These are phyloP conservation scores for Nephelium lappaceum DNA, from an alignment of 345 rosid species.

Conservation along the genomic window DNA sequence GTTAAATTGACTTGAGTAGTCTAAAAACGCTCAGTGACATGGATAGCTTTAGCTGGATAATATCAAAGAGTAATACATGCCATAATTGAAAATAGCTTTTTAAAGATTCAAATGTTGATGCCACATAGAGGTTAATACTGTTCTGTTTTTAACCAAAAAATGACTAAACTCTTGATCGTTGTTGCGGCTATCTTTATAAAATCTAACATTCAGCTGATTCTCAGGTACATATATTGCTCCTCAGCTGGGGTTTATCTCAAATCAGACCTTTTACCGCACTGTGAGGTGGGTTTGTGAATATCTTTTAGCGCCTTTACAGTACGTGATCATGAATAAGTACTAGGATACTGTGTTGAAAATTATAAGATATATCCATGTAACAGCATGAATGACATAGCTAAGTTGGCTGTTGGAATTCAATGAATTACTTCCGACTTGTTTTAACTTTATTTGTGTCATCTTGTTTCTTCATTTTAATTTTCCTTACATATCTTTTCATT, in stretches of 20 bases:
- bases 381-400: not conserved
- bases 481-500: constrained; percentile 8
- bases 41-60: not conserved
- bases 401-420: not conserved
- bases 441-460: not conserved
- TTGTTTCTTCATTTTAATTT: not conserved
- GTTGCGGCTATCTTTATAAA: not conserved
- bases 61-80: not conserved
- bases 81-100: not conserved
- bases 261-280: constrained; percentile 82
- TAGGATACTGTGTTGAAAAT: not conserved
- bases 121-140: not conserved
- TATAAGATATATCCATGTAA: not conserved
- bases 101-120: not conserved
- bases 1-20: not conserved
- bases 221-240: constrained; percentile 91
- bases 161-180: no score
- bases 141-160: not conserved
- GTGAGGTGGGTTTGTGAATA: constrained; percentile 54
- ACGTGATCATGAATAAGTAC: not conserved
- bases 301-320: not conserved
- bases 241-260: constrained; percentile 96
- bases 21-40: not conserved
- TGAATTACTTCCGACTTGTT: not conserved
- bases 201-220: constrained; percentile 27